Conservation (phyloP, 208 protist genomes). For the Zelonia costaricensis region DNA sequence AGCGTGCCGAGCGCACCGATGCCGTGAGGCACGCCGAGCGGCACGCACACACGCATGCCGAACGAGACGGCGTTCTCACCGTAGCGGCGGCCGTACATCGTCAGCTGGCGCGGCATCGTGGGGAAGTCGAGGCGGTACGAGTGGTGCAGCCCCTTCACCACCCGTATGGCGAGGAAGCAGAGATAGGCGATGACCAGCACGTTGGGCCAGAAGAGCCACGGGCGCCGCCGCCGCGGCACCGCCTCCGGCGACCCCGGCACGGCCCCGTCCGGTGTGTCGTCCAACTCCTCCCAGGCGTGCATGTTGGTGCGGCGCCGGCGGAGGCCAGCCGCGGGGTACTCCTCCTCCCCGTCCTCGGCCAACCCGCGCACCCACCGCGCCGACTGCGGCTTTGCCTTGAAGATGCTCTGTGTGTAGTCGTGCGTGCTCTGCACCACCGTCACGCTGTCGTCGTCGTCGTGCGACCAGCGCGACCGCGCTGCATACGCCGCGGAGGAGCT, state of each 20-base stretch:
- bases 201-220: conserved; percentile 41
- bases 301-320: conserved; percentile 16
- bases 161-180: conserved; percentile 12
- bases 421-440: conserved; percentile 63
- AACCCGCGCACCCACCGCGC: conserved; percentile 82
- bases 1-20: conserved; percentile 31
- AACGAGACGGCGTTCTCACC: conserved; percentile 48
- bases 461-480: conserved; percentile 21
- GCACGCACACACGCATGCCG: conserved; percentile 26
- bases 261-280: conserved; percentile 11
- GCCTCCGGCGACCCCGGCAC: not conserved
- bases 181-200: conserved; percentile 18
- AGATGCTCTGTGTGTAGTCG: conserved; percentile 45
- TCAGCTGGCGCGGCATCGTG: conserved; percentile 37
- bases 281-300: conserved; percentile 25
- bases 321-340: conserved; percentile 9
- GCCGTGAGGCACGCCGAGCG: conserved; percentile 34
- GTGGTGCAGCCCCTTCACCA: conserved; percentile 15
- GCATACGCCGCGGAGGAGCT: conserved; percentile 8
- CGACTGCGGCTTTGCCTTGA: conserved; percentile 38
- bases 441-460: conserved; percentile 37
- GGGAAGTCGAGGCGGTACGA: conserved; percentile 56
- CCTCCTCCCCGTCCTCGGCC: conserved; percentile 40
- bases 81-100: conserved; percentile 23
- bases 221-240: not conserved